phyloP scores from a whole-genome alignment of 2,329 filamentous ascomycete species.

The Alternaria gansuensis region DNA sequence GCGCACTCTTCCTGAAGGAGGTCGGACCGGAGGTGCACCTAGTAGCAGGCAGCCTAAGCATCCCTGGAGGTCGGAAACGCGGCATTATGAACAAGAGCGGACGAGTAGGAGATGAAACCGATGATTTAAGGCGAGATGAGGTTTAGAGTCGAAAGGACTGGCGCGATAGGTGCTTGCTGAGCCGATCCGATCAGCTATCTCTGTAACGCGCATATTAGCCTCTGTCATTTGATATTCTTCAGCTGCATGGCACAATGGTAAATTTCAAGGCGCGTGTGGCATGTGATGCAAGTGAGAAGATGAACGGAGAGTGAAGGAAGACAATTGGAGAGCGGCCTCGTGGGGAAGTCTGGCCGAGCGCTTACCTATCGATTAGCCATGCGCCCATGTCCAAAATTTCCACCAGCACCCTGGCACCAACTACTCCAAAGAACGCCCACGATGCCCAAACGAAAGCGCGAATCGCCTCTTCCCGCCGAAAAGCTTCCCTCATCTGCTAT shows the following conservation, averaged over 20 bases:
- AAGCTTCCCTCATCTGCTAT: constrained; percentile 5
- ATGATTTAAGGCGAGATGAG: not conserved
- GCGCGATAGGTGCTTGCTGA: not conserved
- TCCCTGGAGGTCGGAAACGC: constrained; percentile 3
- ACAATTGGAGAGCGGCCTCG: not conserved
- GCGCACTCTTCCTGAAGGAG: not conserved
- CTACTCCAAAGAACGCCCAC: constrained; percentile 5
- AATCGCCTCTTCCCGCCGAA: constrained; percentile 23
- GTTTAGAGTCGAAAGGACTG: not conserved
- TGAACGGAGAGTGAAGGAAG: not conserved
- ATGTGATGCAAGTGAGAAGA: not conserved
- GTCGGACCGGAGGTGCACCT: not conserved
- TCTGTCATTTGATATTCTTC: not conserved
- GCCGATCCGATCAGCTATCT: not conserved
- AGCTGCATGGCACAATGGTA: not conserved
- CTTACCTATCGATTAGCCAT: constrained; percentile 26
- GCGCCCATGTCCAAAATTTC: constrained; percentile 23
- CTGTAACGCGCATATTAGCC: not conserved
- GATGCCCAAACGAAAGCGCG: constrained; percentile 51
- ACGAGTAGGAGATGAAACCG: not conserved
- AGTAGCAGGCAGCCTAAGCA: not conserved
- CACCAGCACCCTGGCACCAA: constrained; percentile 8
- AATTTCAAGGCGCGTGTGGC: not conserved
- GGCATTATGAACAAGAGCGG: not conserved
- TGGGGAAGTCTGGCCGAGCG: not conserved